Base-by-base conservation (phyloP, 306 rosid species). In the Casuarina glauca region DNA sequence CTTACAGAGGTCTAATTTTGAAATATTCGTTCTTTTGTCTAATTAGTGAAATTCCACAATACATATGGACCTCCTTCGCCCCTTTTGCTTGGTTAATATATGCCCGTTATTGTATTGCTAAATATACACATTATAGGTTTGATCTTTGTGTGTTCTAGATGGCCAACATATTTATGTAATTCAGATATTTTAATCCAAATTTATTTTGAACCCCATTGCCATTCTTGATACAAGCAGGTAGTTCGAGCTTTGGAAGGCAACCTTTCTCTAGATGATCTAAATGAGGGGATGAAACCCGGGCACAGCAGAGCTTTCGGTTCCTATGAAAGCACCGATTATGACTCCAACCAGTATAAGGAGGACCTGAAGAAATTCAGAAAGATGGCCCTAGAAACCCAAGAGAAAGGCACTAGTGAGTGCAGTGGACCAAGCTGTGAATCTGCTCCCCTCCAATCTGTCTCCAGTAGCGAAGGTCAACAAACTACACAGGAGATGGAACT, bases 341-440 rank as follows among this genome's bases (percentile, higher is more conserved):
- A 80, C 39, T 44, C 70, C 69, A 35, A 55, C 15, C 87, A 86
- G 78, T 86, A 88, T 86, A 83, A 78, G 70, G 79, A 86, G 76
- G 92, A 90, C 84, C 35, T 84, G 36, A 78, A 74, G 86, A 84
- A 72, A 50, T 84, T 83, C 76, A 81, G 80, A 80, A 43, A 74
- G 49, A 52, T 82, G 71, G 86, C 90, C 44, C 69, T 84, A 16
- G 83, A 79, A 51, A 72, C 73, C 80, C 86, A 74, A 46, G 85
- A 48, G 13, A 74, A 61, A 53, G 80, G 83, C 41, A 57, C 76
- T 35, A 75, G 76, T 46, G 81, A 73, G 75, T 76, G 52, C 78
- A 79, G 81, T 26, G 84, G 77, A n/a, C 87, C 85, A n/a, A 86
- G 87, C 78, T 82, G 90, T 1, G 90, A 84, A 71, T 82, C 11